Percentiles rank a stretch among this genome's conserved stretches.
Evolutionary conservation across 164 flowering plant genomes (phyloP).

Genomic region (Warburgia ugandensis): DNA sequence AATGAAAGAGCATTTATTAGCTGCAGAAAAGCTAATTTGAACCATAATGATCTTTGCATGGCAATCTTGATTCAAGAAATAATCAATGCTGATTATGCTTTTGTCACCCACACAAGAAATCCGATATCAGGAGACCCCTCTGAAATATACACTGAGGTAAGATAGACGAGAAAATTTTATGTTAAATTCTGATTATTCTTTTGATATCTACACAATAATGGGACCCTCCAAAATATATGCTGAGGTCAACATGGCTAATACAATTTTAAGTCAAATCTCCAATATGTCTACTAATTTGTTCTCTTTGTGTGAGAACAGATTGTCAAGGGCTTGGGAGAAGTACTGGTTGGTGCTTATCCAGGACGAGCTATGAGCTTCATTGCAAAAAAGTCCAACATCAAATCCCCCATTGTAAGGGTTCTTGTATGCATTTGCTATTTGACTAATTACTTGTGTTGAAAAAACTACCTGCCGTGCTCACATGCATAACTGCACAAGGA

Average conservation of each 20-base stretch:
- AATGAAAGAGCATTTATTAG: conserved; percentile 30
- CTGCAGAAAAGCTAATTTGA: conserved; percentile 23
- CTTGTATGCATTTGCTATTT: not conserved
- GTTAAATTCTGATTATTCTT: not conserved
- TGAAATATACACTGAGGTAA: conserved; percentile 32
- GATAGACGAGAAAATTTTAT: not conserved
- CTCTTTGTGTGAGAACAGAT: conserved; percentile 17
- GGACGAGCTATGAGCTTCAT: conserved; percentile 30
- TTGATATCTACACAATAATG: too few species aligned
- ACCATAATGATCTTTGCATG: conserved; percentile 24
- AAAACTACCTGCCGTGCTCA: not conserved
- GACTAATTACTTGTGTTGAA: not conserved
- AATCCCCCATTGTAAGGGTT: conserved; percentile 20
- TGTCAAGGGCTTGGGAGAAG: conserved; percentile 31
- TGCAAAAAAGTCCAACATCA: conserved; percentile 19
- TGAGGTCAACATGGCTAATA: too few species aligned
- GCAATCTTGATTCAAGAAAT: conserved; percentile 30
- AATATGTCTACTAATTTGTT: not conserved
- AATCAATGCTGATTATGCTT: conserved; percentile 31
- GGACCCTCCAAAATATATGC: too few species aligned
- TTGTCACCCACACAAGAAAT: conserved; percentile 31
- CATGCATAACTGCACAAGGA: too few species aligned
- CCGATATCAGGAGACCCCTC: conserved; percentile 24
- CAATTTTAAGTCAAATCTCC: too few species aligned
- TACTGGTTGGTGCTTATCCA: conserved; percentile 29